A percentile compares a stretch with the other conserved stretches of the same genome.
Conservation (phyloP, 2,329 filamentous ascomycete species). For the Arthrobotrys conoides region DNA sequence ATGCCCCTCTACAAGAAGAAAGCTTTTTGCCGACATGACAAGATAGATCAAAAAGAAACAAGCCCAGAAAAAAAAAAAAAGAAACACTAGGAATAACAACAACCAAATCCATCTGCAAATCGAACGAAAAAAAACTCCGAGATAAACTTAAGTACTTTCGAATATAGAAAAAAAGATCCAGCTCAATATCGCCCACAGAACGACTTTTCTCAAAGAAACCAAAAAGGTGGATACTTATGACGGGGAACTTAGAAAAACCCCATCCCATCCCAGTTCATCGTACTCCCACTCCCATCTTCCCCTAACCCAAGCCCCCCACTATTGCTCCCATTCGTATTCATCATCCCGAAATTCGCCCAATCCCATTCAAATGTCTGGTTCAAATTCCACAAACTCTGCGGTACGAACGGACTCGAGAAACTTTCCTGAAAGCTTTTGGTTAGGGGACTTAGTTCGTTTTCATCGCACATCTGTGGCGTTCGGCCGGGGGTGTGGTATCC, state of each 20-base stretch:
- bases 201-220: background rate
- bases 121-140: slow-evolving; percentile 19
- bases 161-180: background rate
- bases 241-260: slow-evolving; percentile 44
- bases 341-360: slow-evolving; percentile 69
- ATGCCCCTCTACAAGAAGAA: slow-evolving; percentile 28
- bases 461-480: slow-evolving; percentile 62
- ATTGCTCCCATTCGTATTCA: slow-evolving; percentile 22
- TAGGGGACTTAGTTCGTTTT: slow-evolving; percentile 64
- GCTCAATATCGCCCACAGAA: slow-evolving; percentile 9
- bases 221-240: background rate
- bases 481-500: slow-evolving; percentile 40
- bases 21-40: slow-evolving; percentile 14
- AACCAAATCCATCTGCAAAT: too few relatives aligned
- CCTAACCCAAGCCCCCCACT: slow-evolving; percentile 23
- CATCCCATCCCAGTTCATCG: slow-evolving; percentile 54
- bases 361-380: slow-evolving; percentile 97
- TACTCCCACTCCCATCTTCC: slow-evolving; percentile 28
- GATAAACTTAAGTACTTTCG: background rate
- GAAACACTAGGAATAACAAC: too few relatives aligned
- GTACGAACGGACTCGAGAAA: slow-evolving; percentile 79
- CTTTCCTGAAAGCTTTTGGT: slow-evolving; percentile 68
- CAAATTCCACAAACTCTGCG: slow-evolving; percentile 94
- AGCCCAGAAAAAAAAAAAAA: background rate
- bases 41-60: slow-evolving; percentile 1